Conservation (phyloP, 345 rosid genomes). For the Populus ilicifolia region DNA sequence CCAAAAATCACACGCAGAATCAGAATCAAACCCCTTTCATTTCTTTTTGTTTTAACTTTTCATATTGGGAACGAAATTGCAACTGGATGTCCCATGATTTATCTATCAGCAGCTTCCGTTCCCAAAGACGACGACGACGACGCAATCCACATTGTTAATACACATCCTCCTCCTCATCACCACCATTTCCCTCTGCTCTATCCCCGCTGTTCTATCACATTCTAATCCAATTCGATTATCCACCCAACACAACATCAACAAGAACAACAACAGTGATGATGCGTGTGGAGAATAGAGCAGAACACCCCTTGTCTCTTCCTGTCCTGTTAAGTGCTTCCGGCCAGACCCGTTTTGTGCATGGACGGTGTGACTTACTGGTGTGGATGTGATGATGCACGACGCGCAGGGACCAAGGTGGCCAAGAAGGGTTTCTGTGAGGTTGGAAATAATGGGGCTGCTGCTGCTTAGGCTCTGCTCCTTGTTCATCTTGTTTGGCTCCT, state of each 20-base stretch:
- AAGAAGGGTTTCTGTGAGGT: constrained; percentile 22
- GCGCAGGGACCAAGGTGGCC: constrained; percentile 20
- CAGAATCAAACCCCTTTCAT: too few species aligned
- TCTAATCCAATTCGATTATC: background rate
- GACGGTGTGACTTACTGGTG: constrained; percentile 36
- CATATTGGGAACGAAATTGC: too few species aligned
- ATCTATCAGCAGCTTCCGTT: too few species aligned
- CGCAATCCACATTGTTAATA: too few species aligned
- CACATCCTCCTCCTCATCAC: too few species aligned
- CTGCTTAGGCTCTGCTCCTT: constrained; percentile 26
- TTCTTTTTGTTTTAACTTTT: too few species aligned
- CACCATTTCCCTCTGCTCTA: too few species aligned
- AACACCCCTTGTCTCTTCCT: background rate
- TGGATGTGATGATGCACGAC: constrained; percentile 30
- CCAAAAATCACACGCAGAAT: too few species aligned
- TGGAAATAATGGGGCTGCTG: constrained; percentile 16
- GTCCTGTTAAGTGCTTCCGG: constrained; percentile 12
- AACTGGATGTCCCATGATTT: too few species aligned
- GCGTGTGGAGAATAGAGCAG: background rate
- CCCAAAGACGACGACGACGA: too few species aligned
- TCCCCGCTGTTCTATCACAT: background rate
- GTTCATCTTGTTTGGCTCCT: constrained; percentile 23
- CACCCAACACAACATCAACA: too few species aligned
- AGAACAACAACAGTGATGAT: background rate
- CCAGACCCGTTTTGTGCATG: constrained; percentile 32